Conservation (phyloP, 257 asterid species). For the Nicotiana paniculata region DNA sequence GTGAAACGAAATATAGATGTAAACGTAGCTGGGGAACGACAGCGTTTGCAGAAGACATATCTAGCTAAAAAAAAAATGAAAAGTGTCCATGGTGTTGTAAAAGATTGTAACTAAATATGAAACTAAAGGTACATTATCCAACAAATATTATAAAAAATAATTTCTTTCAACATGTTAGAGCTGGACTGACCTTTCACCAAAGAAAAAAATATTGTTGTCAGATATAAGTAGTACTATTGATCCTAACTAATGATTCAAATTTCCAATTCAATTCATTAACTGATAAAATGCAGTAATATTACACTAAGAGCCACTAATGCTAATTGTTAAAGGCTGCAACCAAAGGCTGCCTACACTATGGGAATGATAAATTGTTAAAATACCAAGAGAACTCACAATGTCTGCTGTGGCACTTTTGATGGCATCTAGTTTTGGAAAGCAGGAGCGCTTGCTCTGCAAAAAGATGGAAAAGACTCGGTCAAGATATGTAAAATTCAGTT, state of each 20-base stretch:
- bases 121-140: not conserved
- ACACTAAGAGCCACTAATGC: no score
- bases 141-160: not conserved
- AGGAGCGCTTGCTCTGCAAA: constrained; percentile 77
- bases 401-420: constrained; percentile 91
- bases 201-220: not conserved
- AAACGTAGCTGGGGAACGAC: not conserved
- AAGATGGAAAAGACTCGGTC: constrained; percentile 6
- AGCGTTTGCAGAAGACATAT: not conserved
- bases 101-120: not conserved
- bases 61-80: not conserved
- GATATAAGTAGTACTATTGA: not conserved
- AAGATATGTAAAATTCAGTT: not conserved
- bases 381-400: constrained; percentile 50
- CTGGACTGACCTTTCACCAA: not conserved
- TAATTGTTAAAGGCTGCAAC: no score
- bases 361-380: not conserved
- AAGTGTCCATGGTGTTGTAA: not conserved
- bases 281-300: not conserved
- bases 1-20: not conserved
- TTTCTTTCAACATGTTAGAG: not conserved
- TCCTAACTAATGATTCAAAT: not conserved
- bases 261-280: not conserved
- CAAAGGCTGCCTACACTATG: not conserved
- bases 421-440: constrained; percentile 86